Base-by-base conservation (phyloP, 2,329 filamentous ascomycete species). In the Sporothrix protearum region DNA sequence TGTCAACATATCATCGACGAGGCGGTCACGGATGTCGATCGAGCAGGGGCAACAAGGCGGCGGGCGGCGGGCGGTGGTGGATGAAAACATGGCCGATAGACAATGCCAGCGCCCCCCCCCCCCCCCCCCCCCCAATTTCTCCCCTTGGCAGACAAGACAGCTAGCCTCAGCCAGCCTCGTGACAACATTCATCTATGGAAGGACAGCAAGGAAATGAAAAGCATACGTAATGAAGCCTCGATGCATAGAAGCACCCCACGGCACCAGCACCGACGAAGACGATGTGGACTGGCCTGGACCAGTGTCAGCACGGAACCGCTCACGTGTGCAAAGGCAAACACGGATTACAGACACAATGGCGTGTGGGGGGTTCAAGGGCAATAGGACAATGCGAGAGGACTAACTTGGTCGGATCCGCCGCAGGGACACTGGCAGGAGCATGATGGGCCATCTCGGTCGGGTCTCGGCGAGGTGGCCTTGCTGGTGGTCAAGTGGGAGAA, bases 211-310 rank as follows among this genome's bases (percentile, higher is more conserved):
- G 12, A 28, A 19, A 22, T 8, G 42, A 39, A 10, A 51, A 22
- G 76, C 78, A 76, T 80, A 87, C 86, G 75, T 87, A 83, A 75
- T 91, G 88, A 19, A 92, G 83, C 28, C 90, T 84, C 7, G 89
- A 91, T 63, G 88, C 90, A 76, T 92, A 92, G 81, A 92, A 92
- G 71, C 89, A 90, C 71, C 90, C 90, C 55, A 92, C 89, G 73
- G 90, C 90, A 75, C 90, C 90, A 28, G 89, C 90, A 77, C 90
- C 90, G 72, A 92, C 86, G 75, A 92, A 89, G 71, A 92, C 84
- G 71, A 91, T 82, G 74, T 89, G 84, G 33, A 85, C 81, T n/a
- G 83, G 80, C 74, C 82, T 85, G 73, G 51, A 69, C 39, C n/a
- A 51, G n/a, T 22, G 49, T 74, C 61, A 72, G 71, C 30, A 25